Conservation (phyloP, 2,329 filamentous ascomycete genomes). For the Scortechinia acanthostroma region DNA sequence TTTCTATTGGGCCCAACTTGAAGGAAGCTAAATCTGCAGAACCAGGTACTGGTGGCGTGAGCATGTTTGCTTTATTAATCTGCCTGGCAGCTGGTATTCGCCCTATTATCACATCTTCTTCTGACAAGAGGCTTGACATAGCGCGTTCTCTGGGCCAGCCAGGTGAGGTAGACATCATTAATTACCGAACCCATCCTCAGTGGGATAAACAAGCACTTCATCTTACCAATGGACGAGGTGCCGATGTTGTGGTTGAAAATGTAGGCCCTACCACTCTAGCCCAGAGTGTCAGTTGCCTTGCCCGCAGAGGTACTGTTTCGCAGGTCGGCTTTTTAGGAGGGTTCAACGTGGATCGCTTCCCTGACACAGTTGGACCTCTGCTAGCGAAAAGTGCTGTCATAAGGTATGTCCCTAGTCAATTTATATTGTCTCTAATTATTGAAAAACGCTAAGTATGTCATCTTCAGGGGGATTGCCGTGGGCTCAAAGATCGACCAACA, state of each 20-base stretch:
- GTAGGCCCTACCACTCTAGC: constrained; percentile 26
- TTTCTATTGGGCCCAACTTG: not conserved
- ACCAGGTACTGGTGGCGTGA: constrained; percentile 24
- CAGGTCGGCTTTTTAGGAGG: constrained; percentile 32
- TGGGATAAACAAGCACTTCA: constrained; percentile 22
- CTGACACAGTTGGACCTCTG: too few species aligned
- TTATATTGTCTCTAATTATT: constrained; percentile 24
- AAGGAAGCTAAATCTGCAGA: not conserved
- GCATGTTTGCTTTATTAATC: constrained; percentile 22
- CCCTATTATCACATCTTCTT: constrained; percentile 26
- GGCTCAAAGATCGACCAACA: constrained; percentile 28
- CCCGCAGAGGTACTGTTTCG: constrained; percentile 29
- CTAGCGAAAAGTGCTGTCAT: too few species aligned
- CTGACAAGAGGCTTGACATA: constrained; percentile 18
- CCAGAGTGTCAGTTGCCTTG: constrained; percentile 25
- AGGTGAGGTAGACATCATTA: constrained; percentile 16
- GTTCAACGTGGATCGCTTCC: too few species aligned
- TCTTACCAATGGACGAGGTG: constrained; percentile 18
- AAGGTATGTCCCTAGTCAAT: constrained; percentile 13
- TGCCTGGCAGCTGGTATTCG: constrained; percentile 17
- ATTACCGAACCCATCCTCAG: constrained; percentile 15
- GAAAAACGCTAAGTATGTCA: constrained; percentile 24
- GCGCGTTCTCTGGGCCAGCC: constrained; percentile 17
- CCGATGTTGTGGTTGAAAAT: constrained; percentile 26
- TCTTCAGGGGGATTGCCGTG: constrained; percentile 27